phyloP scores from a whole-genome alignment of 441 rosid species.

The Pelargonium australe region DNA sequence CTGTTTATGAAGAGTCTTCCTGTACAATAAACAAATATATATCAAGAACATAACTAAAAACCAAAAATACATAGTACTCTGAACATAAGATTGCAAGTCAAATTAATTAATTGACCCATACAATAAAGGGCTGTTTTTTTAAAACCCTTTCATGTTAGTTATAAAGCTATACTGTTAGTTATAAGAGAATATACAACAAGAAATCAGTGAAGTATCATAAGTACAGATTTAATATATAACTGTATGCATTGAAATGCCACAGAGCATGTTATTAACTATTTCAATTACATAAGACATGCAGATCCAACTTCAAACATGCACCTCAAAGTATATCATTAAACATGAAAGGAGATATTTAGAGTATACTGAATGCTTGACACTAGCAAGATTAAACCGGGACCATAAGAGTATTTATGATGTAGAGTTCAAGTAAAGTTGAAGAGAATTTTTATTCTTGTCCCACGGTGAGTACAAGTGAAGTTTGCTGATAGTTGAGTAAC shows the following conservation, averaged over 20 bases:
- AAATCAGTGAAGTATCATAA: too few relatives aligned
- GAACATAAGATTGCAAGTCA: neutral
- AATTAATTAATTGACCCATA: too few relatives aligned
- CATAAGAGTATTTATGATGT: neutral
- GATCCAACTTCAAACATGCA: neutral
- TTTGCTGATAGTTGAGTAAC: neutral
- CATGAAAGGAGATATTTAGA: neutral
- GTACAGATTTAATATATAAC: too few relatives aligned
- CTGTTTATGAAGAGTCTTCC: slow-evolving; percentile 29
- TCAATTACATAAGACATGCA: neutral
- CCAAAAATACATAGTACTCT: neutral
- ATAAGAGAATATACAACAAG: too few relatives aligned
- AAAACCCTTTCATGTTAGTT: neutral
- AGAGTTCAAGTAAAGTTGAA: neutral
- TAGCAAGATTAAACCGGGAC: neutral
- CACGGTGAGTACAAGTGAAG: neutral
- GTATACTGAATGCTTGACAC: neutral
- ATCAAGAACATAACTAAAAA: neutral
- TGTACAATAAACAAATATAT: slow-evolving; percentile 19
- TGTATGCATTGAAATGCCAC: neutral
- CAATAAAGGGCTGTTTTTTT: neutral
- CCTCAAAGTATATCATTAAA: neutral
- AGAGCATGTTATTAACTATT: neutral
- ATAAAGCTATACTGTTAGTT: neutral
- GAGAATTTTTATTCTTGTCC: neutral